phyloP scores from a whole-genome alignment of 225 moss, liverwort and hornwort species.

The Anthoceros angustus region DNA sequence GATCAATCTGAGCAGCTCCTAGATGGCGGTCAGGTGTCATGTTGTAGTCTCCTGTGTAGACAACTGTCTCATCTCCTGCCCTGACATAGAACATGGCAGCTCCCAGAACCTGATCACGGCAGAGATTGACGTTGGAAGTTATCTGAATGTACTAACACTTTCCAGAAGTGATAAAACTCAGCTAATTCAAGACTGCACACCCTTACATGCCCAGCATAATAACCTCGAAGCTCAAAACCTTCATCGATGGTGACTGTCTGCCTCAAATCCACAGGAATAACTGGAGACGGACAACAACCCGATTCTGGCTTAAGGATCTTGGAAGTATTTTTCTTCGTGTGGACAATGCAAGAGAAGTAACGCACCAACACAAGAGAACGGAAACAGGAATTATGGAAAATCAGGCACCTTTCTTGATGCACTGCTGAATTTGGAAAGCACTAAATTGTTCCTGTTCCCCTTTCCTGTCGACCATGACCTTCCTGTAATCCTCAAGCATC shows the following conservation, averaged over 20 bases:
- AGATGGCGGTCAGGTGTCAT: slow-evolving; percentile 99
- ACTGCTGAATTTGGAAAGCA: slow-evolving; percentile 69
- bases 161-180: too few species aligned
- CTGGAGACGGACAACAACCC: slow-evolving; percentile 23
- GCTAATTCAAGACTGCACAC: slow-evolving; percentile 1
- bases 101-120: slow-evolving; percentile 61
- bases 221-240: slow-evolving; percentile 77
- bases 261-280: slow-evolving; percentile 82
- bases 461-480: slow-evolving; percentile 92
- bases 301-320: slow-evolving; percentile 6
- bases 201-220: slow-evolving; percentile 96
- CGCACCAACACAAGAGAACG: background rate
- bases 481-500: slow-evolving; percentile 97
- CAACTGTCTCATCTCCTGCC: slow-evolving; percentile 76
- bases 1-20: slow-evolving; percentile 95
- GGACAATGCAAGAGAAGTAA: too few species aligned
- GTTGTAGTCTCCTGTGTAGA: slow-evolving; percentile 96
- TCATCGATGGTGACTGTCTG: slow-evolving; percentile 64
- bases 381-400: background rate
- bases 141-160: too few species aligned
- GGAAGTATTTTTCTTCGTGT: too few species aligned
- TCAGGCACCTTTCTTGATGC: slow-evolving; percentile 60
- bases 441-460: slow-evolving; percentile 95
- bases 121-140: slow-evolving; percentile 2
- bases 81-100: slow-evolving; percentile 97